A percentile compares a stretch with the other conserved stretches of the same genome.
Evolutionary conservation across 352 stramenopile genomes (phyloP).

Genomic region (Globisporangium lucens): DNA sequence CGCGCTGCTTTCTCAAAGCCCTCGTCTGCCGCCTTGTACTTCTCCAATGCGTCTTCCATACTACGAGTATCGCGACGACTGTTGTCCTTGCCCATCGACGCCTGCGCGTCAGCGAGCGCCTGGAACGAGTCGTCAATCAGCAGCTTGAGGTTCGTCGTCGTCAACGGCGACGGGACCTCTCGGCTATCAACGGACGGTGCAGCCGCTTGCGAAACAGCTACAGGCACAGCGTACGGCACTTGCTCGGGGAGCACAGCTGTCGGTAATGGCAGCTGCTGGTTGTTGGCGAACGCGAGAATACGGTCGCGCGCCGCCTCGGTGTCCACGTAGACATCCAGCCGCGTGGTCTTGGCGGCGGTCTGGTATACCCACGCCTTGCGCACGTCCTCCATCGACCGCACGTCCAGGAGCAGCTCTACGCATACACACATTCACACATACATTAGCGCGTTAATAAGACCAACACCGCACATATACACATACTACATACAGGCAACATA

Average conservation of each 20-base stretch:
- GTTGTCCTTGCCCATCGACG: slow-evolving; percentile 3
- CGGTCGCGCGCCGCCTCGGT: slow-evolving; percentile 22
- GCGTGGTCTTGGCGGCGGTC: slow-evolving; percentile 32
- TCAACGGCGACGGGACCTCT: neutral
- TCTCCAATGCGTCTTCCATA: slow-evolving; percentile 16
- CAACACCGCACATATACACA: neutral
- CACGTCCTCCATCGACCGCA: slow-evolving; percentile 41
- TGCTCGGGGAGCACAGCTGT: neutral
- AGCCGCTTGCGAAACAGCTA: neutral
- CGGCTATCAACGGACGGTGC: neutral
- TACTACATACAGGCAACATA: neutral
- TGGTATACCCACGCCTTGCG: slow-evolving; percentile 37
- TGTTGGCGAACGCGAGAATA: slow-evolving; percentile 19
- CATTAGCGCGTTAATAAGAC: neutral
- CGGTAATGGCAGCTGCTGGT: neutral
- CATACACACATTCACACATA: neutral
- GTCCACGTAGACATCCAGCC: slow-evolving; percentile 43
- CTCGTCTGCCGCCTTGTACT: slow-evolving; percentile 33
- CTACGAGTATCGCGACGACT: neutral
- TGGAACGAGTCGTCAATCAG: slow-evolving; percentile 42
- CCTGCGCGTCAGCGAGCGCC: slow-evolving; percentile 33
- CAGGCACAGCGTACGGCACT: slow-evolving; percentile 9
- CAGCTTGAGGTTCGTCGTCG: slow-evolving; percentile 12
- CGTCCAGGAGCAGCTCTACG: slow-evolving; percentile 29
- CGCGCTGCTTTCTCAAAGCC: slow-evolving; percentile 32